Conservation (phyloP, 2,329 filamentous ascomycete species). For the Chaetomium olivaceum region DNA sequence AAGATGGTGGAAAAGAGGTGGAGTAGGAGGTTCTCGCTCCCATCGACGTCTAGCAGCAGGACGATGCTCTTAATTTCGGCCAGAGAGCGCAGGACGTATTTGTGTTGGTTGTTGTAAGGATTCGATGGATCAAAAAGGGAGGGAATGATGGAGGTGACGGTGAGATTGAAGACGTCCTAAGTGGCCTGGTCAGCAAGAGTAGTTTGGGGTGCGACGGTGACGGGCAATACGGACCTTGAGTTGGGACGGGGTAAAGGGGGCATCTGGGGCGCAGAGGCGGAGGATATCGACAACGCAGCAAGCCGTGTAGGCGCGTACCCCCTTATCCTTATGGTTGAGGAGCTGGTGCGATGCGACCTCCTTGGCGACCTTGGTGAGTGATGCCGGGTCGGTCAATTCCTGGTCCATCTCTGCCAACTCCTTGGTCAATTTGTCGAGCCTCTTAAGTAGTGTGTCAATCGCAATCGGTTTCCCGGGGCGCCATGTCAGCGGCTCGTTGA, state of each 20-base stretch:
- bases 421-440: constrained; percentile 76
- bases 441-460: constrained; percentile 76
- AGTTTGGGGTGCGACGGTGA: not conserved
- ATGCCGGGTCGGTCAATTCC: constrained; percentile 78
- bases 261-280: constrained; percentile 88
- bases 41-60: constrained; percentile 83
- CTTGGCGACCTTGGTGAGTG: constrained; percentile 79
- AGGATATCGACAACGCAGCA: constrained; percentile 93
- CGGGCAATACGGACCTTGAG: constrained; percentile 66
- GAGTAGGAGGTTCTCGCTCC: constrained; percentile 74
- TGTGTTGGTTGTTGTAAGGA: constrained; percentile 89
- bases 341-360: constrained; percentile 81
- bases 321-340: constrained; percentile 87
- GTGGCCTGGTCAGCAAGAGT: constrained; percentile 29
- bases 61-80: constrained; percentile 94
- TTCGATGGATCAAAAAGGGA: constrained; percentile 82
- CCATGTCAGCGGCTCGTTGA: constrained; percentile 87
- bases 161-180: constrained; percentile 89
- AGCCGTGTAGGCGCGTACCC: constrained; percentile 84
- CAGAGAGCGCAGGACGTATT: constrained; percentile 85
- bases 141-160: constrained; percentile 80
- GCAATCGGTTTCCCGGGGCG: constrained; percentile 86
- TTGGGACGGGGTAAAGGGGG: constrained; percentile 86
- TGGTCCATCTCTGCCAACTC: constrained; percentile 87
- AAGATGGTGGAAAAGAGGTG: constrained; percentile 87